Base-by-base conservation (phyloP, 2,329 filamentous ascomycete species). In the Incumbomyces lentus region DNA sequence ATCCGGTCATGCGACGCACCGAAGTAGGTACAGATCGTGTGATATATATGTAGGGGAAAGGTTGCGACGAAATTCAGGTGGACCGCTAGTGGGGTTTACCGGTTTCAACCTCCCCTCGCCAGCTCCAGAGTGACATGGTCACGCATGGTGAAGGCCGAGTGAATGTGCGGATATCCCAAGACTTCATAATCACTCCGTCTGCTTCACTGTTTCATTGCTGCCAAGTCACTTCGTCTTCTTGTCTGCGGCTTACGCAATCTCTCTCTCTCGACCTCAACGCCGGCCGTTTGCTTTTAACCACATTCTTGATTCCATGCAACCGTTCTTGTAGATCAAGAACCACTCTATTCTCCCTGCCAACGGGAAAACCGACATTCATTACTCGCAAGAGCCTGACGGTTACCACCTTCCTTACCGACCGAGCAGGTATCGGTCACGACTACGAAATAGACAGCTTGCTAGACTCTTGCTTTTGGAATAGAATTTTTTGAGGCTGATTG, bases 321-420 rank as follows among this genome's bases (percentile, higher is more conserved):
- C 26, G 16, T 37, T 45, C 42, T 45, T 45, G 34, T 45, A 37
- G 42, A 44, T 26, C 41, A 38, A 45, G 42, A 45, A 45, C 33
- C 22, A 5, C 29, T 31, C 42, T 19, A 30, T 45, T 26, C 33
- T 38, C 38, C 13, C 22, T 16, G 6, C 42, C 26, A 26, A 17
- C 33, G 14, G 41, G n/a, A 8, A n/a, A 22, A 31, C 34, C 30
- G 13, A 31, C 42, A 45, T 18, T 45, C 42, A 29, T 37, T 45
- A 12, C 33, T 34, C 16, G 4, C 13, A 18, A 4, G 18, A 22
- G 42, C 34, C 30, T 13, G n/a, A n/a, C 8, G 16, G 16, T n/a
- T 30, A 40, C 26, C 16, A 29, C 34, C 38, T 45, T 19, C 33
- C 38, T 45, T 38, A 22, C 19, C 10, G 32, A 32, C 42, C 42